A percentile compares a stretch with the other conserved stretches of the same genome.
phyloP scores from a whole-genome alignment of 2,329 filamentous ascomycete genomes.

The Botrytis squamosa region DNA sequence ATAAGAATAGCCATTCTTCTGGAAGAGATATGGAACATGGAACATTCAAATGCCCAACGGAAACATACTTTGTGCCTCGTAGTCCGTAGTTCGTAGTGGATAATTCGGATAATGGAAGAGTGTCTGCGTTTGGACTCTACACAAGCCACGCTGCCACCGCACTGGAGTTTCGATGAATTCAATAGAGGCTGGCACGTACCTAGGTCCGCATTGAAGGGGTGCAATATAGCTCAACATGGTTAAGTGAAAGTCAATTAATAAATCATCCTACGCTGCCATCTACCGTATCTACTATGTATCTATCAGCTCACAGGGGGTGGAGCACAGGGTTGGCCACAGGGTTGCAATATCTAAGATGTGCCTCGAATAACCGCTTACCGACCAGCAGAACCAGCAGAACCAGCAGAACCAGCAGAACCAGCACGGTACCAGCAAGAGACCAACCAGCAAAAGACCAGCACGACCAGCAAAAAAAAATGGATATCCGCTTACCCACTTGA shows the following conservation, averaged over 20 bases:
- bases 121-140: background rate
- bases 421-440: background rate
- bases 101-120: background rate
- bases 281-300: background rate
- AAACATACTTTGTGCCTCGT: background rate
- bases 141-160: slow-evolving; percentile 9
- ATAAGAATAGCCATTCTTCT: background rate
- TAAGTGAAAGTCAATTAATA: background rate
- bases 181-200: background rate
- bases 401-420: too few relatives aligned
- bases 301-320: background rate
- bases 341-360: background rate
- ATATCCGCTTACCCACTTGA: background rate
- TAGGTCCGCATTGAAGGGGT: background rate
- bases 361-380: slow-evolving; percentile 19
- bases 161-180: background rate
- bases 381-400: background rate
- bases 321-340: background rate
- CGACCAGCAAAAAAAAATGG: slow-evolving; percentile 1
- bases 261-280: background rate
- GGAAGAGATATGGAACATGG: slow-evolving; percentile 8
- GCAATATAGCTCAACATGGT: background rate
- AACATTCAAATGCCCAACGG: background rate
- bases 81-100: background rate
- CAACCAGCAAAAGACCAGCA: background rate